Evolutionary conservation across 306 rosid species (phyloP).

Genomic region (Gleditsia sinensis): DNA sequence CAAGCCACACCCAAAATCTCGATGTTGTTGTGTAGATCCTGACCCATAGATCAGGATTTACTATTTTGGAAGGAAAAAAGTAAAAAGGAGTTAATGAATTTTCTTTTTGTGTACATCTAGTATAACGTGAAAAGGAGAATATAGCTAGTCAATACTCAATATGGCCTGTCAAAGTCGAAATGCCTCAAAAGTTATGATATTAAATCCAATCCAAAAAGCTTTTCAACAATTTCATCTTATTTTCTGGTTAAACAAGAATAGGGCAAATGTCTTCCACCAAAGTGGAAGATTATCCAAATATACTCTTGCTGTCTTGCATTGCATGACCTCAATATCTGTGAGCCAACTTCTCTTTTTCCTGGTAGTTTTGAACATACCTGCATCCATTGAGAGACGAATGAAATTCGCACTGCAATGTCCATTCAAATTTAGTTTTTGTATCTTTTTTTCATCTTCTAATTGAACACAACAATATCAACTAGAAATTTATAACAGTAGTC

Average conservation of each 20-base stretch:
- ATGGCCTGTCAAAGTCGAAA: not conserved
- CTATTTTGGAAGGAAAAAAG: slow-evolving; percentile 76
- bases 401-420: slow-evolving; percentile 1
- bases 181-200: not conserved
- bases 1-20: slow-evolving; percentile 71
- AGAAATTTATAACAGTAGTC: not conserved
- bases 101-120: slow-evolving; percentile 40
- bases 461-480: not conserved
- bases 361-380: slow-evolving; percentile 64
- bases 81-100: slow-evolving; percentile 67
- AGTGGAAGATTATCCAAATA: not conserved
- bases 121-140: slow-evolving; percentile 43
- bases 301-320: not conserved
- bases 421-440: not conserved
- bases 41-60: slow-evolving; percentile 75
- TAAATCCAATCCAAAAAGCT: not conserved
- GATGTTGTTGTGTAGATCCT: slow-evolving; percentile 72
- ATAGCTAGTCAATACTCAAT: not conserved
- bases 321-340: slow-evolving; percentile 14
- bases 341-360: slow-evolving; percentile 65
- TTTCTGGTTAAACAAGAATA: not conserved
- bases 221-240: not conserved
- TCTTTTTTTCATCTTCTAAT: not conserved
- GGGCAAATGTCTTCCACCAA: not conserved
- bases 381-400: slow-evolving; percentile 28